Percentiles rank a stretch among this genome's conserved stretches.
Conservation (phyloP, 2,329 filamentous ascomycete species). For the Orbilia brochopaga region DNA sequence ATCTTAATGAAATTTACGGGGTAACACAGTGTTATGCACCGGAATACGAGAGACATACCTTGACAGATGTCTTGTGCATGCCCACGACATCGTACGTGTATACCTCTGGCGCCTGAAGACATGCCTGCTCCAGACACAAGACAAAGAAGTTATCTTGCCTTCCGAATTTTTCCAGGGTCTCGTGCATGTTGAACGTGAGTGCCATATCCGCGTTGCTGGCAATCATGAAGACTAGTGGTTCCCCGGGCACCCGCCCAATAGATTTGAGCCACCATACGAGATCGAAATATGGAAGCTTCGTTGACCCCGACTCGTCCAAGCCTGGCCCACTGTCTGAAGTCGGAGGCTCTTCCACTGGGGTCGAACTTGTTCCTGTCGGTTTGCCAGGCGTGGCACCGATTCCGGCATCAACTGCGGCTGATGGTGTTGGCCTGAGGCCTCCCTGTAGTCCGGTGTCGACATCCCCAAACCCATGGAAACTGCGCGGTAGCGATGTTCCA, state of each 20-base stretch:
- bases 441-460: conserved; percentile 29
- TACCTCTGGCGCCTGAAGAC: conserved; percentile 40
- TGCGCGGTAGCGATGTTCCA: conserved; percentile 29
- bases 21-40: not conserved
- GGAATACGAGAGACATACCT: conserved; percentile 17
- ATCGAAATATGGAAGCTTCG: conserved; percentile 44
- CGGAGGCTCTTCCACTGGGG: conserved; percentile 1
- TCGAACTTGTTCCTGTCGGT: conserved; percentile 13
- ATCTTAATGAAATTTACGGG: not conserved
- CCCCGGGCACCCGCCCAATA: conserved; percentile 36
- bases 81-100: conserved; percentile 42
- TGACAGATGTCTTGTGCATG: conserved; percentile 43
- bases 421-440: conserved; percentile 10
- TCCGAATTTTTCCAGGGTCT: conserved; percentile 25
- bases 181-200: conserved; percentile 46
- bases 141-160: conserved; percentile 39
- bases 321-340: conserved; percentile 5
- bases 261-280: conserved; percentile 45
- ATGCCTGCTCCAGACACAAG: conserved; percentile 40
- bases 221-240: conserved; percentile 38
- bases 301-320: conserved; percentile 35
- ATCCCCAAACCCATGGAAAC: conserved; percentile 41
- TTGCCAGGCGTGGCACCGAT: not conserved
- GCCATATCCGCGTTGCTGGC: conserved; percentile 44
- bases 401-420: conserved; percentile 13